phyloP scores from a whole-genome alignment of 805 yeast genomes.

The Schizosaccharomyces octosporus region DNA sequence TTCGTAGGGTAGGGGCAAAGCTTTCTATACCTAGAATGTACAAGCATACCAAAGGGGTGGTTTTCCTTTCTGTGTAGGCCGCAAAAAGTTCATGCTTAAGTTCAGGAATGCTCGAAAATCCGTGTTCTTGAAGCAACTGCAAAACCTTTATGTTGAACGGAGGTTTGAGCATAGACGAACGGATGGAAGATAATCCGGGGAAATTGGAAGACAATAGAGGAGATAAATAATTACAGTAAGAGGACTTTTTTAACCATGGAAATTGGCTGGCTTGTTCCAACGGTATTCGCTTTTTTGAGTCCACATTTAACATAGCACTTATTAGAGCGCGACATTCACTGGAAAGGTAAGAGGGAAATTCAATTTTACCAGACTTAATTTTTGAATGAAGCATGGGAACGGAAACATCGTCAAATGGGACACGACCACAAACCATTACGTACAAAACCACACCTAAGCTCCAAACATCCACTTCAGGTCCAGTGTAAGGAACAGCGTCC shows the following conservation, averaged over 20 bases:
- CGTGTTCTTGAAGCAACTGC: background rate
- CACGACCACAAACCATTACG: conserved; percentile 88
- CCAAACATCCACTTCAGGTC: conserved; percentile 97
- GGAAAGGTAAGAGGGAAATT: conserved; percentile 64
- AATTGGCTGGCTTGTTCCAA: conserved; percentile 58
- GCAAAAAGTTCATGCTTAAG: background rate
- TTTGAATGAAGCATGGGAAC: conserved; percentile 80
- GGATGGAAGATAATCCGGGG: background rate
- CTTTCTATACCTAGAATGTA: background rate
- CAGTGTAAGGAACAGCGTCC: conserved; percentile 74
- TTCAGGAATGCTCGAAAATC: background rate
- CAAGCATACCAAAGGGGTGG: background rate
- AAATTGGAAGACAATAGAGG: background rate
- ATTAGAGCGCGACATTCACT: conserved; percentile 50
- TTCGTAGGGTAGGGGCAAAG: background rate
- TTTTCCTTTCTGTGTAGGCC: background rate
- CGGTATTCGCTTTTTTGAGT: conserved; percentile 56
- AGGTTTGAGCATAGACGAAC: background rate
- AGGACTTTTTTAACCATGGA: conserved; percentile 88
- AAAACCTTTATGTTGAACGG: background rate
- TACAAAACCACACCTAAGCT: conserved; percentile 89
- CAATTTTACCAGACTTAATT: conserved; percentile 76
- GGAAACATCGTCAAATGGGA: conserved; percentile 92
- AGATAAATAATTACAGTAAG: background rate
- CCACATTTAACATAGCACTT: conserved; percentile 75